Percentiles rank a stretch among this genome's conserved stretches.
These are phyloP conservation scores for Elsinoe ampelina DNA, from an alignment of 2,329 filamentous ascomycete genomes.

Conservation along the genomic window DNA sequence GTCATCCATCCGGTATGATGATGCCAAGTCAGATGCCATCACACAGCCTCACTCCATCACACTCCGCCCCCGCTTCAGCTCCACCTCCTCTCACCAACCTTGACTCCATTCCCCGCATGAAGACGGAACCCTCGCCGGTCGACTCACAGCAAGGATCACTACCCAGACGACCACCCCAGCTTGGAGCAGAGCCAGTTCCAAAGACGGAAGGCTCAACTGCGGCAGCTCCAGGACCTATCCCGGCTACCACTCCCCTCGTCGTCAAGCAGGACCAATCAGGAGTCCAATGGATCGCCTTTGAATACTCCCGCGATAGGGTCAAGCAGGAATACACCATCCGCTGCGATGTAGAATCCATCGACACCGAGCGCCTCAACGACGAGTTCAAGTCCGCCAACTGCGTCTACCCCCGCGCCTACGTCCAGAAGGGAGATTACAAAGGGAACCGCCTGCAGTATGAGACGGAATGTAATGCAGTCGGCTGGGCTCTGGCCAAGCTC, in stretches of 20 bases:
- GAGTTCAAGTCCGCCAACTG: conserved; percentile 99
- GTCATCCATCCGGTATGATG: neutral
- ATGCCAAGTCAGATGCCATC: conserved; percentile 4
- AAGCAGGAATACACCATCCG: conserved; percentile 99
- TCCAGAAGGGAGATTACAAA: conserved; percentile 89
- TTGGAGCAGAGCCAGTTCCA: neutral
- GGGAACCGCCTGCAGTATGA: conserved; percentile 94
- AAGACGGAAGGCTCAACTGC: conserved; percentile 1
- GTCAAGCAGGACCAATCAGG: conserved; percentile 93
- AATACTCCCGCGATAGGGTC: conserved; percentile 91
- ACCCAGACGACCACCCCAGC: conserved; percentile 5
- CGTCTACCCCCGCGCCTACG: conserved; percentile 92
- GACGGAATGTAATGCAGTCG: conserved; percentile 98
- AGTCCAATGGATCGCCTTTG: conserved; percentile 97
- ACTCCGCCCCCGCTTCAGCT: neutral
- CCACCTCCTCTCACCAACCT: conserved; percentile 1
- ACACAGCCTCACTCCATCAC: neutral
- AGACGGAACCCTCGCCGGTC: neutral
- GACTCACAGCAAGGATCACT: conserved; percentile 10
- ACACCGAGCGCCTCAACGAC: conserved; percentile 69
- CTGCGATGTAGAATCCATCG: conserved; percentile 94
- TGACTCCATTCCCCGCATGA: conserved; percentile 1
- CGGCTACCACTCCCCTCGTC: conserved; percentile 87
- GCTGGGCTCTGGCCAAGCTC: conserved; percentile 92
- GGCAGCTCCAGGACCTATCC: conserved; percentile 89